These are phyloP conservation scores for Curvularia spicifera DNA, from an alignment of 2,329 filamentous ascomycete species.

Conservation along the genomic window DNA sequence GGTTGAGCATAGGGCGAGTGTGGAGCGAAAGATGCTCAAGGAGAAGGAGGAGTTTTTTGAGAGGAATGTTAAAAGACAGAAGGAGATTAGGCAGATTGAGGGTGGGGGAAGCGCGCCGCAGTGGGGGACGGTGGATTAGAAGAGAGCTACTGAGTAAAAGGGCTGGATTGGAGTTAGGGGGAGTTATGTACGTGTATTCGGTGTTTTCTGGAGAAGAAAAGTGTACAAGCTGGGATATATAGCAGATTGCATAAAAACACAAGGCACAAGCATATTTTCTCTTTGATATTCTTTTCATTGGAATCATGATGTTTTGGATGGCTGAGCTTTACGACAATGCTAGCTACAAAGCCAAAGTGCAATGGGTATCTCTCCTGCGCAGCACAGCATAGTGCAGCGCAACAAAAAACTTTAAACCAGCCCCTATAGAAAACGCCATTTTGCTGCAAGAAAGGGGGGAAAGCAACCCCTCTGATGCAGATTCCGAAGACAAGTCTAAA, in stretches of 20 bases:
- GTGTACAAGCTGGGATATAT: too few species aligned
- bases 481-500: background rate
- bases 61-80: conserved; percentile 43
- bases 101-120: conserved; percentile 18
- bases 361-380: conserved; percentile 12
- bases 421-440: background rate
- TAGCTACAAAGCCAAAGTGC: conserved; percentile 3
- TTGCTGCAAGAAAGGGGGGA: background rate
- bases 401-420: background rate
- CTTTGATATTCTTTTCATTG: background rate
- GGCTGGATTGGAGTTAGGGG: too few species aligned
- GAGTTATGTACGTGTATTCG: too few species aligned
- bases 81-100: conserved; percentile 40
- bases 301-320: background rate
- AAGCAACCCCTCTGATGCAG: background rate
- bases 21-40: conserved; percentile 38
- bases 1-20: conserved; percentile 33
- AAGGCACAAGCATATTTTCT: background rate
- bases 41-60: conserved; percentile 46
- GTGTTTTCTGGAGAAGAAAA: too few species aligned
- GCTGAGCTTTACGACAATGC: background rate
- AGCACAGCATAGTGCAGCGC: background rate
- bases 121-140: conserved; percentile 41
- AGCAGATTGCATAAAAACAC: background rate
- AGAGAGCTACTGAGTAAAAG: too few species aligned